Conservation (phyloP, 2,329 filamentous ascomycete genomes). For the Colletotrichum salicis region DNA sequence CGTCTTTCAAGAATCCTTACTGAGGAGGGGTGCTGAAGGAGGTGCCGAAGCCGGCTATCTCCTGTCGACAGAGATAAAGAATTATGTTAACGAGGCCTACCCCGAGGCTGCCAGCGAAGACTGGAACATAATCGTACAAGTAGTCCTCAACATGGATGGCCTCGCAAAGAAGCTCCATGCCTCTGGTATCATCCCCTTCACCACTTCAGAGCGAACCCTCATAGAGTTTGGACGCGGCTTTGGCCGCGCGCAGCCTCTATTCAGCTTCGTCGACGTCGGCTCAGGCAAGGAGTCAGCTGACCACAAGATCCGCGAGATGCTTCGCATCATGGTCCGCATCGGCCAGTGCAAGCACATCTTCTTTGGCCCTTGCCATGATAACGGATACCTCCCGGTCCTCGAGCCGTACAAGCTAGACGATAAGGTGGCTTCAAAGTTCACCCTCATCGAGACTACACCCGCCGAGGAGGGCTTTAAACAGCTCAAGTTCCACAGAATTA, state of each 20-base stretch:
- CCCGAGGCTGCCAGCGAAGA: slow-evolving; percentile 43
- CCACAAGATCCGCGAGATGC: slow-evolving; percentile 47
- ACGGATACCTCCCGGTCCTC: slow-evolving; percentile 47
- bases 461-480: slow-evolving; percentile 44
- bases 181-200: slow-evolving; percentile 40
- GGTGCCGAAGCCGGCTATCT: slow-evolving; percentile 46
- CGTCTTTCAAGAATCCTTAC: slow-evolving; percentile 46
- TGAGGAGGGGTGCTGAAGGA: slow-evolving; percentile 45
- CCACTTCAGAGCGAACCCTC: slow-evolving; percentile 38
- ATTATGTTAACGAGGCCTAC: slow-evolving; percentile 39
- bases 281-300: slow-evolving; percentile 48
- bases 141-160: slow-evolving; percentile 47
- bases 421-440: slow-evolving; percentile 41
- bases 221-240: slow-evolving; percentile 47
- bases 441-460: slow-evolving; percentile 45
- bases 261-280: slow-evolving; percentile 49
- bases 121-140: slow-evolving; percentile 47
- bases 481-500: slow-evolving; percentile 42
- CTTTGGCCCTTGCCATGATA: slow-evolving; percentile 48
- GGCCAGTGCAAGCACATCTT: slow-evolving; percentile 46
- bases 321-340: slow-evolving; percentile 46
- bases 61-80: slow-evolving; percentile 40
- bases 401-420: slow-evolving; percentile 45
- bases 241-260: slow-evolving; percentile 46
- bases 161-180: slow-evolving; percentile 43